Conservation (phyloP, 1,284 basidiomycete genomes). For the Phaffia rhodozyma region DNA sequence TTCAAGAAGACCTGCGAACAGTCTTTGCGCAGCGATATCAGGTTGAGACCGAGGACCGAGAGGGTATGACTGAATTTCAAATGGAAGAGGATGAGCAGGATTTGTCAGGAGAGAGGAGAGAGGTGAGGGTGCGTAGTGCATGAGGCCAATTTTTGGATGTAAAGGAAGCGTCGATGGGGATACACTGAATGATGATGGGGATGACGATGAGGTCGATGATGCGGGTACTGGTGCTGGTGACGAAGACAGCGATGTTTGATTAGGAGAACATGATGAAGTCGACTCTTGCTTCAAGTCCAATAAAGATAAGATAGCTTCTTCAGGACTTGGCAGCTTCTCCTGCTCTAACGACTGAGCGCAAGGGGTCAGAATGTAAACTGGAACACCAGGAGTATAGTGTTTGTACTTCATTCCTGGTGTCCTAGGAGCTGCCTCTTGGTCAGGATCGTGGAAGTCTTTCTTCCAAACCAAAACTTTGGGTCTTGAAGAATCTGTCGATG, state of each 20-base stretch:
- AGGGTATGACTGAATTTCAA: conserved; percentile 28
- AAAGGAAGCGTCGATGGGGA: background rate
- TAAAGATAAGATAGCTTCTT: conserved; percentile 19
- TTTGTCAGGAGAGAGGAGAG: conserved; percentile 14
- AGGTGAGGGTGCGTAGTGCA: conserved; percentile 20
- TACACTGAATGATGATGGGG: background rate
- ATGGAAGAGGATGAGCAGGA: background rate
- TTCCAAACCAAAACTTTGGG: conserved; percentile 54
- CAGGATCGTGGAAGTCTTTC: conserved; percentile 56
- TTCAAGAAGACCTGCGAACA: conserved; percentile 79
- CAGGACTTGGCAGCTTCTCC: conserved; percentile 38
- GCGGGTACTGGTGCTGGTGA: background rate
- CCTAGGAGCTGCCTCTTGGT: conserved; percentile 62
- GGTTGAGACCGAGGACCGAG: conserved; percentile 56
- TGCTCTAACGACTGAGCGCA: background rate
- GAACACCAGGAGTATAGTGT: conserved; percentile 85
- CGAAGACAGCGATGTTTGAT: background rate
- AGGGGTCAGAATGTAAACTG: conserved; percentile 61
- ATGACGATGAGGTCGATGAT: background rate
- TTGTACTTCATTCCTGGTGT: conserved; percentile 99
- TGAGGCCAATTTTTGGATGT: conserved; percentile 21
- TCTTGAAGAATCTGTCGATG: conserved; percentile 25
- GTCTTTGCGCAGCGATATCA: conserved; percentile 57
- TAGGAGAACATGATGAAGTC: background rate
- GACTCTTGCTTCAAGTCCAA: background rate